A percentile compares a stretch with the other conserved stretches of the same genome.
These are phyloP conservation scores for Carex cristatella DNA, from an alignment of 176 grass and related monocot species.

Conservation along the genomic window DNA sequence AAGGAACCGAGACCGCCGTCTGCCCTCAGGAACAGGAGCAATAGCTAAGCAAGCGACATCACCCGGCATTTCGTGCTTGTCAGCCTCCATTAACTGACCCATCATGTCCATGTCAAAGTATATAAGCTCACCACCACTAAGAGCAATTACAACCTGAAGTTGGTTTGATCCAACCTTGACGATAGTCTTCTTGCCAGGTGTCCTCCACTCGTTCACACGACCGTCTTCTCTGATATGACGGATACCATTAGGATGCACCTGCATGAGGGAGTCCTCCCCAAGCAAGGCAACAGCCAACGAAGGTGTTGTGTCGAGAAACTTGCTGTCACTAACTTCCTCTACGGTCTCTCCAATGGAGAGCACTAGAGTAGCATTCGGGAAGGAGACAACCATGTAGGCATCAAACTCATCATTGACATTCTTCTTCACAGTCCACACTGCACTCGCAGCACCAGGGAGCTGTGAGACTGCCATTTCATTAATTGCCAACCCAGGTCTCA, in stretches of 20 bases:
- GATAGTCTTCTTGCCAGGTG: slow-evolving; percentile 96
- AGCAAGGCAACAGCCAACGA: slow-evolving; percentile 84
- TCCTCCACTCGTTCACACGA: slow-evolving; percentile 96
- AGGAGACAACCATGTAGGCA: slow-evolving; percentile 95
- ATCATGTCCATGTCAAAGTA: slow-evolving; percentile 99
- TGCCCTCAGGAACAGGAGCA: slow-evolving; percentile 86
- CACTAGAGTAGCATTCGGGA: slow-evolving; percentile 82
- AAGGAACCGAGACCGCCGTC: slow-evolving; percentile 85
- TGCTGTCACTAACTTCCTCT: slow-evolving; percentile 93
- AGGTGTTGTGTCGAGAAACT: slow-evolving; percentile 88
- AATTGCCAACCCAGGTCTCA: slow-evolving; percentile 90
- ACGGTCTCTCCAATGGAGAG: slow-evolving; percentile 98
- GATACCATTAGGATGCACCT: slow-evolving; percentile 91
- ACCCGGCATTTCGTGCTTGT: slow-evolving; percentile 97
- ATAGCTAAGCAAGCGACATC: slow-evolving; percentile 93
- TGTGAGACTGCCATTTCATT: slow-evolving; percentile 94
- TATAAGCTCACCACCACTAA: slow-evolving; percentile 93
- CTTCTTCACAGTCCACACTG: slow-evolving; percentile 99
- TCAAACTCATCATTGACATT: slow-evolving; percentile 91
- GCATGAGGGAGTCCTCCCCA: slow-evolving; percentile 96
- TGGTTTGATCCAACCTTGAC: slow-evolving; percentile 87
- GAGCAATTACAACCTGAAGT: slow-evolving; percentile 92
- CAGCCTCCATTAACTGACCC: slow-evolving; percentile 94
- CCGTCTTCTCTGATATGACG: slow-evolving; percentile 98
- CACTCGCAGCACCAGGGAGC: slow-evolving; percentile 78